Percentiles rank a stretch among this genome's conserved stretches.
Conservation (phyloP, 352 stramenopile species). For the Pythium dissotocum region DNA sequence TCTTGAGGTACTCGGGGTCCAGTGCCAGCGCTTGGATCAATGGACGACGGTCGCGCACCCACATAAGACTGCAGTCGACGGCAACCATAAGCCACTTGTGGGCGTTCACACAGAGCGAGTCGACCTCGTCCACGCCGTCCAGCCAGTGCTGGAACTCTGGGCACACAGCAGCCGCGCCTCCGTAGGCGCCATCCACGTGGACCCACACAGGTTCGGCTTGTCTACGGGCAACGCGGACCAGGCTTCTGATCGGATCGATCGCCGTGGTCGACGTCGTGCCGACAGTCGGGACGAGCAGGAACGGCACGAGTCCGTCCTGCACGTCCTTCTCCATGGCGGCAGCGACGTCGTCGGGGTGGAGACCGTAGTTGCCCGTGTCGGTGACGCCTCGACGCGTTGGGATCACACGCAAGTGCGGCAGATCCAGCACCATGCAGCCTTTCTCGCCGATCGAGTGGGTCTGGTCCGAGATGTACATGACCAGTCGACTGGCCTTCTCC, state of each 20-base stretch:
- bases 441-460: constrained; percentile 72
- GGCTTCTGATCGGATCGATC: constrained; percentile 48
- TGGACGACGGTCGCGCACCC: constrained; percentile 56
- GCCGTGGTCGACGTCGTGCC: constrained; percentile 65
- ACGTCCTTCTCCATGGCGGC: constrained; percentile 54
- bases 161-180: constrained; percentile 48
- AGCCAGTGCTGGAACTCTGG: constrained; percentile 57
- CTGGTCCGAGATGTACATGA: constrained; percentile 71
- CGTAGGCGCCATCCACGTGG: constrained; percentile 70
- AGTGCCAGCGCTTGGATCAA: constrained; percentile 63
- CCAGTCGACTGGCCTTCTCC: constrained; percentile 41
- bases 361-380: constrained; percentile 51
- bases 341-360: constrained; percentile 48
- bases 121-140: constrained; percentile 58
- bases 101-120: constrained; percentile 72
- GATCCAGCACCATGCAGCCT: constrained; percentile 67
- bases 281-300: constrained; percentile 60
- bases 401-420: constrained; percentile 56
- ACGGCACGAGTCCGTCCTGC: constrained; percentile 48
- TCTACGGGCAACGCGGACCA: constrained; percentile 41
- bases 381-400: constrained; percentile 45
- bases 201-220: constrained; percentile 54
- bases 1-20: constrained; percentile 72
- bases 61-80: constrained; percentile 67
- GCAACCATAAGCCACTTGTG: constrained; percentile 79